Evolutionary conservation across 495 filamentous ascomycete genomes (phyloP), one percentile per base, ranked within the genome.

Genomic region (Trichoderma virens): DNA sequence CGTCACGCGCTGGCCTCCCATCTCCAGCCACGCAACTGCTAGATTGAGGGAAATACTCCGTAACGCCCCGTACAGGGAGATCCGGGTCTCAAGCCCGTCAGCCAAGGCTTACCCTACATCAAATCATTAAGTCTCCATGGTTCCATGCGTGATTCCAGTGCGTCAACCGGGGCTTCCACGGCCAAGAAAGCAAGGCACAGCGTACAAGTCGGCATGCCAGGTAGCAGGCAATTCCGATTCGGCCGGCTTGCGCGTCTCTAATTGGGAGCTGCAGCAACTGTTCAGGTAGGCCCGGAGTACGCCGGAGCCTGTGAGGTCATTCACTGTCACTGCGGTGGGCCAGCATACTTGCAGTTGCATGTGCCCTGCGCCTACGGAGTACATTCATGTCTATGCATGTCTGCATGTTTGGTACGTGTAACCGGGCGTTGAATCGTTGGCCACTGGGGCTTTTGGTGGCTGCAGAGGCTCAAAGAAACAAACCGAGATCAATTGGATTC

Each of bases 21-120:
- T n/a, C 51, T 28, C 51, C 51, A 56, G 51, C 51, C 51, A 56
- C 51, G 51, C 51, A 56, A 30, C 51, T 28, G 34, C 34, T 56
- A 47, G 9, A 20, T 14, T 56, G 51, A 28, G 51, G 51, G 51
- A 56, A 56, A 56, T 56, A 47, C 43, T 25, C 11, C 5, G 11
- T 7, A 16, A 43, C 41, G 5, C 43, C n/a, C 16, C 5, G 43
- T 18, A 18, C 4, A 11, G 14, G 23, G 18, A 23, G 18, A 47
- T 47, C 20, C 43, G n/a, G 30, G 25, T 8, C 25, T 3, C 23
- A 56, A 47, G 51, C 51, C 51, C 23, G 51, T 56, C 25, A 56
- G 51, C 51, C 9, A 23, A 27, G 25, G 51, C 51, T 56, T 56
- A 56, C 51, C 51, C 51, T 56, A 56, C 41, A 45, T 45, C 18